Conservation (phyloP, 352 stramenopile species). For the Globisporangium polare region DNA sequence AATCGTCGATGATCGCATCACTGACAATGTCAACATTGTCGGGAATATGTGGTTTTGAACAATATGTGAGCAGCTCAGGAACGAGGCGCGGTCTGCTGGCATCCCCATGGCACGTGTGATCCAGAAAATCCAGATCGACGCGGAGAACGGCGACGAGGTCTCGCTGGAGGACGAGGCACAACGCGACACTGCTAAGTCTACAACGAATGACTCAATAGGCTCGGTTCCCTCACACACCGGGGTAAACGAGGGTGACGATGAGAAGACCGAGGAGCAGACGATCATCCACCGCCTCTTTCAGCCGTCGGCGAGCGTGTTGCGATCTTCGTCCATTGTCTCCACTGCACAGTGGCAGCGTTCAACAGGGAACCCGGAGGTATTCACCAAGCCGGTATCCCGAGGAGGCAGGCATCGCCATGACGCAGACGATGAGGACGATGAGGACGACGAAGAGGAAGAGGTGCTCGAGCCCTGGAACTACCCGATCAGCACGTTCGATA, state of each 20-base stretch:
- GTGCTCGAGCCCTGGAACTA: constrained; percentile 59
- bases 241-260: too few species aligned
- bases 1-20: neutral
- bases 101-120: constrained; percentile 38
- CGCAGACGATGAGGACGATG: neutral
- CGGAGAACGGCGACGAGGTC: constrained; percentile 34
- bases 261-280: constrained; percentile 6
- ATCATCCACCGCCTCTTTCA: constrained; percentile 13
- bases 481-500: constrained; percentile 59
- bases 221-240: too few species aligned
- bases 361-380: neutral
- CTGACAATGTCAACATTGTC: neutral
- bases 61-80: constrained; percentile 25
- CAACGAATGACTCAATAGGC: neutral
- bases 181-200: neutral
- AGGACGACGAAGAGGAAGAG: constrained; percentile 14
- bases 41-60: neutral
- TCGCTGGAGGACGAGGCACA: neutral
- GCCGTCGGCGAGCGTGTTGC: neutral
- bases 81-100: constrained; percentile 32
- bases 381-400: neutral
- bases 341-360: neutral
- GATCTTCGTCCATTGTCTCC: neutral
- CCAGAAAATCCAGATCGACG: constrained; percentile 52
- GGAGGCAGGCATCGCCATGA: neutral